phyloP scores from a whole-genome alignment of 306 rosid genomes.

The Acacia crassicarpa region DNA sequence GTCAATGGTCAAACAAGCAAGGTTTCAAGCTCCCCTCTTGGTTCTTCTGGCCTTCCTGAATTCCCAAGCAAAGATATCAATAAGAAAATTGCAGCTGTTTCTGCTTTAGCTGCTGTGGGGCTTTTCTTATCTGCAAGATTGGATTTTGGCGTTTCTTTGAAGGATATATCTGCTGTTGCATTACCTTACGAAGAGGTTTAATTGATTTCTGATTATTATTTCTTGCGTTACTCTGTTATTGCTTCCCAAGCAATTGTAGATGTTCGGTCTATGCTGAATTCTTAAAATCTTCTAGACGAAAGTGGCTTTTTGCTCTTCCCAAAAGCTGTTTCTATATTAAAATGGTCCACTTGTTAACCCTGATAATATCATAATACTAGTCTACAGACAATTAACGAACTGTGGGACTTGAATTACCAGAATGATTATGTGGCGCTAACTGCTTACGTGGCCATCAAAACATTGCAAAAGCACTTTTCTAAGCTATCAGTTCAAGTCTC shows the following conservation, averaged over 20 bases:
- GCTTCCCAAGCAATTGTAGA: not conserved
- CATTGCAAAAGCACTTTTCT: not conserved
- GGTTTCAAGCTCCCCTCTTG: constrained; percentile 38
- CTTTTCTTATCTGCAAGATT: constrained; percentile 69
- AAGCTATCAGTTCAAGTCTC: not conserved
- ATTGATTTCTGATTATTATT: not conserved
- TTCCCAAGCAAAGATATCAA: constrained; percentile 67
- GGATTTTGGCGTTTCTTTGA: constrained; percentile 93
- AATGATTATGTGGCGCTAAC: not conserved
- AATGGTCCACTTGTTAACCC: not conserved
- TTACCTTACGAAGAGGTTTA: constrained; percentile 87
- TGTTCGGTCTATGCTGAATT: not conserved
- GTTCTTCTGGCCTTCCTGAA: constrained; percentile 42
- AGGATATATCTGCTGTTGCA: constrained; percentile 77
- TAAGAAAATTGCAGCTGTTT: constrained; percentile 59
- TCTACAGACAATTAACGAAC: not conserved
- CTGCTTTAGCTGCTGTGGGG: constrained; percentile 74
- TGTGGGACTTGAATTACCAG: not conserved
- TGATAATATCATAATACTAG: not conserved
- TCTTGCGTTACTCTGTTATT: not conserved
- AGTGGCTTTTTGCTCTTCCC: not conserved
- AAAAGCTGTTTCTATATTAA: not conserved
- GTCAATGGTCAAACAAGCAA: constrained; percentile 35
- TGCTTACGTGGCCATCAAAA: not conserved
- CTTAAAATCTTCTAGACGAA: not conserved